Conservation (phyloP, 2,329 filamentous ascomycete species). For the Penicillium sp. region DNA sequence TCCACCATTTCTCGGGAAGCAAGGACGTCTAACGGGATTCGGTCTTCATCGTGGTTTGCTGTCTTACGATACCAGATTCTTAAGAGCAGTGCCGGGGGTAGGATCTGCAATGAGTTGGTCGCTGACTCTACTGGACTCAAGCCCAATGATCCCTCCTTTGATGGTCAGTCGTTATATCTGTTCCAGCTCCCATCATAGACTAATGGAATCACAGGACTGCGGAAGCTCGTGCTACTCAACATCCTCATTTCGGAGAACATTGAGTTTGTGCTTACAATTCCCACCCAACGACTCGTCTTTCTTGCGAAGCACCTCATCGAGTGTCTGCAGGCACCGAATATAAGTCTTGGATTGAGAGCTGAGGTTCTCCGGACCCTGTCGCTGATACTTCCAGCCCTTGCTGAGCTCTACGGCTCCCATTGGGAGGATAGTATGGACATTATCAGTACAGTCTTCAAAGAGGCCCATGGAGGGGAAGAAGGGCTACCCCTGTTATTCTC, state of each 20-base stretch:
- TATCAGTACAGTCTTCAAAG: slow-evolving; percentile 54
- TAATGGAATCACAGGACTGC: slow-evolving; percentile 35
- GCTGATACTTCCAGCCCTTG: slow-evolving; percentile 64
- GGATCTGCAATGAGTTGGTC: slow-evolving; percentile 56
- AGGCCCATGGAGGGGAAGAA: slow-evolving; percentile 43
- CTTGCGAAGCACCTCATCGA: slow-evolving; percentile 71
- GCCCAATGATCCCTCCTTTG: slow-evolving; percentile 36
- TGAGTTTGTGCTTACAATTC: slow-evolving; percentile 43
- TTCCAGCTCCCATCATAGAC: not conserved
- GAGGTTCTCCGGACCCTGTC: slow-evolving; percentile 42
- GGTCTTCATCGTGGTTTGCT: slow-evolving; percentile 44
- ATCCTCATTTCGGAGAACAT: slow-evolving; percentile 47
- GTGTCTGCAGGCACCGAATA: slow-evolving; percentile 60
- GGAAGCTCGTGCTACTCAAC: slow-evolving; percentile 51
- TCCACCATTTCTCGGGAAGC: slow-evolving; percentile 32
- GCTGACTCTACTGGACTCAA: slow-evolving; percentile 54
- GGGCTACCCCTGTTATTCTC: slow-evolving; percentile 61
- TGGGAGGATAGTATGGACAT: slow-evolving; percentile 65
- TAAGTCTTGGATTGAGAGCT: slow-evolving; percentile 32
- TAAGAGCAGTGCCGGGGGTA: slow-evolving; percentile 43
- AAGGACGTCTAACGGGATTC: slow-evolving; percentile 40
- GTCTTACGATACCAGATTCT: slow-evolving; percentile 46
- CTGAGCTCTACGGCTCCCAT: slow-evolving; percentile 79
- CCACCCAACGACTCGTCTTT: slow-evolving; percentile 66
- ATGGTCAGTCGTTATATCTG: slow-evolving; percentile 30